phyloP scores from a whole-genome alignment of 768 basidiomycete genomes.

The Trametes maxima region DNA sequence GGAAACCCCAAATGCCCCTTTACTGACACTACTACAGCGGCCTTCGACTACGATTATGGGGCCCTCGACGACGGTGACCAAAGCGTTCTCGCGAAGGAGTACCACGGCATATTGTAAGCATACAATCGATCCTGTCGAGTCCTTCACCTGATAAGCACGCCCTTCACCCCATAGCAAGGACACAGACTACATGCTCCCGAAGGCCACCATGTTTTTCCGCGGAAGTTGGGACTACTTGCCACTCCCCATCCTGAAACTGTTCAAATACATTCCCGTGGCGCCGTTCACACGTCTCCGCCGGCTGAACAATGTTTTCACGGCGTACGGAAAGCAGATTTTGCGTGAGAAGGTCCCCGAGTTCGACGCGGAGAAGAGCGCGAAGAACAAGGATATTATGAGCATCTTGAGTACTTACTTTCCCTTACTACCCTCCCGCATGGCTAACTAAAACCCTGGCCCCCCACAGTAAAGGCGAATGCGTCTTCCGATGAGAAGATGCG shows the following conservation, averaged over 20 bases:
- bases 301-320: slow-evolving; percentile 9
- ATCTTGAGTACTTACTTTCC: slow-evolving; percentile 14
- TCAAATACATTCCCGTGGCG: slow-evolving; percentile 18
- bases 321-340: slow-evolving; percentile 11
- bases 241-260: slow-evolving; percentile 8
- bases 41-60: slow-evolving; percentile 27
- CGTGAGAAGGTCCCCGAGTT: slow-evolving; percentile 7
- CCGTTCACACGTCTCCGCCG: slow-evolving; percentile 8
- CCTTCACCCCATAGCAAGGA: slow-evolving; percentile 8
- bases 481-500: slow-evolving; percentile 17
- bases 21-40: slow-evolving; percentile 10
- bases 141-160: not conserved
- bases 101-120: slow-evolving; percentile 23
- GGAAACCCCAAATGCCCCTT: not conserved
- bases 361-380: slow-evolving; percentile 4
- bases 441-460: too few relatives aligned
- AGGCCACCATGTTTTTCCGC: slow-evolving; percentile 16
- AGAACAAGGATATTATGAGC: slow-evolving; percentile 27
- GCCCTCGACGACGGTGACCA: slow-evolving; percentile 15
- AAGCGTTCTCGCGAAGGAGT: slow-evolving; percentile 19
- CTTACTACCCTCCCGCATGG: too few relatives aligned
- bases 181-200: slow-evolving; percentile 4
- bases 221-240: slow-evolving; percentile 27
- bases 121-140: not conserved
- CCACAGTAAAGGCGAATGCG: slow-evolving; percentile 23